Evolutionary conservation across 352 stramenopile genomes (phyloP).

Genomic region (Globisporangium uncinulatum): DNA sequence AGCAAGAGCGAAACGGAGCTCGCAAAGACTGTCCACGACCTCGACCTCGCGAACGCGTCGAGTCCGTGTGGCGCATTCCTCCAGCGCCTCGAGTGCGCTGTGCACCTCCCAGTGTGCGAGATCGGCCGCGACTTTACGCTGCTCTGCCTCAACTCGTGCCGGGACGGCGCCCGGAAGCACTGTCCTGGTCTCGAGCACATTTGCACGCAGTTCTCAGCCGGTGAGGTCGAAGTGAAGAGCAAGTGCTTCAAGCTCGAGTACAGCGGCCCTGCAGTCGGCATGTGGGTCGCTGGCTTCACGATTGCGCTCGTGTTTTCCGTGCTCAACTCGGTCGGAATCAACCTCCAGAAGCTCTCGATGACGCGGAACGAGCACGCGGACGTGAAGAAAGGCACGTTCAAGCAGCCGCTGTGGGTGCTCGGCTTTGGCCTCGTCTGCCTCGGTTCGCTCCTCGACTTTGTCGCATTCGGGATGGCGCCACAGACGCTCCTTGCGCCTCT

Average conservation of each 20-base stretch:
- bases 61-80: slow-evolving; percentile 57
- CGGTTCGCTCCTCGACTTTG: slow-evolving; percentile 86
- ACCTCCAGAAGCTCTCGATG: slow-evolving; percentile 90
- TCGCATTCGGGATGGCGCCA: slow-evolving; percentile 89
- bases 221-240: slow-evolving; percentile 52
- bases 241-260: slow-evolving; percentile 83
- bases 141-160: slow-evolving; percentile 60
- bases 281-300: slow-evolving; percentile 84
- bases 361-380: slow-evolving; percentile 55
- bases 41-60: slow-evolving; percentile 63
- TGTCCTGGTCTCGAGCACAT: slow-evolving; percentile 62
- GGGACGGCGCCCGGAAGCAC: slow-evolving; percentile 45
- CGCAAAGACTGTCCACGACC: slow-evolving; percentile 22
- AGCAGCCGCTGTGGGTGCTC: slow-evolving; percentile 88
- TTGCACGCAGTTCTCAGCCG: slow-evolving; percentile 33
- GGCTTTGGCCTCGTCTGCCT: slow-evolving; percentile 79
- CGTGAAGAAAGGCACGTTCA: slow-evolving; percentile 70
- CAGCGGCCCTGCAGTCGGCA: slow-evolving; percentile 57
- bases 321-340: slow-evolving; percentile 88
- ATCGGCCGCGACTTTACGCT: slow-evolving; percentile 63
- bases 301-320: slow-evolving; percentile 87
- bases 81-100: slow-evolving; percentile 53
- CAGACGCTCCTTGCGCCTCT: slow-evolving; percentile 88
- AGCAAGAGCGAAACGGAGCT: slow-evolving; percentile 31
- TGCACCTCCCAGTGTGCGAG: slow-evolving; percentile 78